These are phyloP conservation scores for Aspergillus olivimuriae DNA, from an alignment of 495 filamentous ascomycete species.

Conservation along the genomic window DNA sequence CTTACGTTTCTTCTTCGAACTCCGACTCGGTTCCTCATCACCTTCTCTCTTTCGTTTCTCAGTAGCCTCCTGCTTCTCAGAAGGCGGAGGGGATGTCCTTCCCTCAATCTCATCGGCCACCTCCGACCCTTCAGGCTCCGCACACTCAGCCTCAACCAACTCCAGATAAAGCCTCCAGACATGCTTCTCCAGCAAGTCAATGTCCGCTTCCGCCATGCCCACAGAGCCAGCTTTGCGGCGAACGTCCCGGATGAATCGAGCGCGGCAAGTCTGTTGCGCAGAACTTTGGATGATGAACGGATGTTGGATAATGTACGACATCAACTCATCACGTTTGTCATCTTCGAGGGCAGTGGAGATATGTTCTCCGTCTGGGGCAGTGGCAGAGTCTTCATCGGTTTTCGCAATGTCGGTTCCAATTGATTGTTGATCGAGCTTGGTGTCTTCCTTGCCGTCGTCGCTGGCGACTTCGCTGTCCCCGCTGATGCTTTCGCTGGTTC, in stretches of 20 bases:
- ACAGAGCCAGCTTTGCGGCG: constrained; percentile 4
- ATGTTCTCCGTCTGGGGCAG: too few relatives aligned
- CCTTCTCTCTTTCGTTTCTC: too few relatives aligned
- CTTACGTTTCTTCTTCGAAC: constrained; percentile 13
- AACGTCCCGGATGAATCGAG: constrained; percentile 18
- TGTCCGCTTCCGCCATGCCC: constrained; percentile 9
- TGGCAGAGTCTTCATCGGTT: too few relatives aligned
- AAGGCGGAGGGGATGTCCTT: too few relatives aligned
- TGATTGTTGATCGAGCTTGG: too few relatives aligned
- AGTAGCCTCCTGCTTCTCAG: too few relatives aligned
- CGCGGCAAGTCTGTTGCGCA: too few relatives aligned
- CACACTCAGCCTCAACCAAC: not conserved
- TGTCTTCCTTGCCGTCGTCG: too few relatives aligned
- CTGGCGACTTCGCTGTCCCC: too few relatives aligned
- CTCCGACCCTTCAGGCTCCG: constrained; percentile 2
- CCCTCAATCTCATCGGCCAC: constrained; percentile 25
- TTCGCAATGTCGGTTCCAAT: too few relatives aligned
- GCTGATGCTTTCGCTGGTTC: too few relatives aligned
- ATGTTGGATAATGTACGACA: constrained; percentile 16
- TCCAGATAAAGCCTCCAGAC: constrained; percentile 20
- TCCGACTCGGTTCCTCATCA: constrained; percentile 7
- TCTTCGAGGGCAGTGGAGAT: too few relatives aligned
- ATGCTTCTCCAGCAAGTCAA: constrained; percentile 13
- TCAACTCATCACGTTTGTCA: constrained; percentile 9
- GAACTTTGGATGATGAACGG: constrained; percentile 25